Base-by-base conservation (phyloP, 257 asterid genomes). In the Avicennia marina region DNA sequence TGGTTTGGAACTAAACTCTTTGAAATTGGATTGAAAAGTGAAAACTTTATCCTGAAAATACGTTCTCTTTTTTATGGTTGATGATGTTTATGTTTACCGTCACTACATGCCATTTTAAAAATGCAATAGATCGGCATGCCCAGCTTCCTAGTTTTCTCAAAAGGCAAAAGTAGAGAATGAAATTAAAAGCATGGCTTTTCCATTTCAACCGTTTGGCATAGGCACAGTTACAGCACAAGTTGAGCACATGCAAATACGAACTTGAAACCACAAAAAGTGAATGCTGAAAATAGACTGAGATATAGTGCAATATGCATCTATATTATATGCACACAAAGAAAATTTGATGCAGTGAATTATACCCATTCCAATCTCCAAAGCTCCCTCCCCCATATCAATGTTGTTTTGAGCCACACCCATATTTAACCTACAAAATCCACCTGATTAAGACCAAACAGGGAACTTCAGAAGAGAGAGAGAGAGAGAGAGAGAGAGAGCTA, bases 331-430 rank as follows among this genome's bases (percentile, higher is more conserved):
- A 24, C 21, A 60, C 24, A 48, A 20, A 55, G 38, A 15, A 58
- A 46, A 58, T n/a, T 2, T 48, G 39, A 15, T 31, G 20, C 12
- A 15, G 25, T 4, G 60, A 50, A 74, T 53, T 41, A 34, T 72
- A 84, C 94, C 96, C 82, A 87, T 87, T 41, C 96, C 96, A 71
- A 87, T 77, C 79, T 87, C 91, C 63, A 87, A 78, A 49, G 80
- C 76, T 76, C 89, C 96, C 71, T 87, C 94, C 65, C 81, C 91
- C 83, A 70, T 57, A 49, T 79, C 85, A 54, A 67, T 45, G 55
- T 60, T 61, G 69, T 79, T 87, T 62, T 74, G 69, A 36, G 48
- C 75, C 65, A 42, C 76, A 22, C 83, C 91, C 94, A 81, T 87
- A 41, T 48, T 68, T 40, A 66, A 77, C 70, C 81, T 64, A 66